These are phyloP conservation scores for Trichoderma sp. DNA, from an alignment of 2,329 filamentous ascomycete genomes.

Conservation along the genomic window DNA sequence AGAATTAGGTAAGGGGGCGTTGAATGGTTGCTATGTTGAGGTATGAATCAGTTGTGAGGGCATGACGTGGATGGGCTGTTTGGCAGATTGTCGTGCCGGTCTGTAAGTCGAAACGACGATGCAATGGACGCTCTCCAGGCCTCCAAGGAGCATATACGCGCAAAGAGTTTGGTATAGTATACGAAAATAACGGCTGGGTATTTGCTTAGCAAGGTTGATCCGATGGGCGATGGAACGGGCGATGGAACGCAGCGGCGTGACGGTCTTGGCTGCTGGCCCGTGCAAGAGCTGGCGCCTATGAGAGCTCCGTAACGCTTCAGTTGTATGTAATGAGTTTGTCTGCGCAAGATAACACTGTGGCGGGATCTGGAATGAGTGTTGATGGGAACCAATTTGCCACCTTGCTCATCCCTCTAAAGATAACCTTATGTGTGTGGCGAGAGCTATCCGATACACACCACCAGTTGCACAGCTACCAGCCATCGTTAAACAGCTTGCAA, in stretches of 20 bases:
- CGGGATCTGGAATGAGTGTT: neutral
- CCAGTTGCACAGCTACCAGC: neutral
- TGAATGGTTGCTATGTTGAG: neutral
- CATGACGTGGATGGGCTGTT: neutral
- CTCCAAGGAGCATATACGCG: neutral
- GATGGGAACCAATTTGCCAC: neutral
- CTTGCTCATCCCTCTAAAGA: neutral
- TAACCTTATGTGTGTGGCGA: neutral
- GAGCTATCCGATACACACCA: neutral
- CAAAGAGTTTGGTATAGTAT: neutral
- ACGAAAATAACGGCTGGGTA: neutral
- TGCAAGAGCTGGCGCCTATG: neutral
- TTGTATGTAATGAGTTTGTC: neutral
- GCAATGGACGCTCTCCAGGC: neutral
- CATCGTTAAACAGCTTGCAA: neutral
- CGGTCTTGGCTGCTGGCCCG: neutral
- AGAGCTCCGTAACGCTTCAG: neutral
- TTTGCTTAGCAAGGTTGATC: neutral
- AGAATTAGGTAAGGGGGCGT: neutral
- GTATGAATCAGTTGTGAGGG: neutral
- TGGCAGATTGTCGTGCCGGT: neutral
- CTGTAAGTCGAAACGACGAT: neutral
- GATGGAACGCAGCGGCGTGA: neutral
- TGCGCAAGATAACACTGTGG: neutral
- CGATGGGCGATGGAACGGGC: no score